phyloP scores from a whole-genome alignment of 225 moss, liverwort and hornwort species.

The Polytrichum commune region DNA sequence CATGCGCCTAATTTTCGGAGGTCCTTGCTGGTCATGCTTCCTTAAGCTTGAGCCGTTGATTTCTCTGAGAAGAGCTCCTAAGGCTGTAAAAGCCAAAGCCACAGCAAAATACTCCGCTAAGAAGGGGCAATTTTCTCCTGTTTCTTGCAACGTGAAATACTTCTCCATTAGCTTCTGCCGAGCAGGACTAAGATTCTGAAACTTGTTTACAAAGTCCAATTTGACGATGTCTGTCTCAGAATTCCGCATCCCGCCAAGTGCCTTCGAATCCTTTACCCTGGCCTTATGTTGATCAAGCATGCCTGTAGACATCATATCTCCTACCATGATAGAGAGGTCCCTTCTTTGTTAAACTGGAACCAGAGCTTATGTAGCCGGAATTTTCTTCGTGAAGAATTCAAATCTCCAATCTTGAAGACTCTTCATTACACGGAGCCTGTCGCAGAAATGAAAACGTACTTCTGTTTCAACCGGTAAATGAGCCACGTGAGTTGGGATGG shows the following conservation, averaged over 20 bases:
- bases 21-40: not conserved
- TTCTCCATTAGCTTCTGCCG: conserved; percentile 54
- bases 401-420: not conserved
- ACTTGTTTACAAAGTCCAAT: conserved; percentile 33
- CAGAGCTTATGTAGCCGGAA: not conserved
- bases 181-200: conserved; percentile 42
- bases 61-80: conserved; percentile 51
- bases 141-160: conserved; percentile 42
- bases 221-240: not conserved
- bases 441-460: not conserved
- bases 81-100: conserved; percentile 48
- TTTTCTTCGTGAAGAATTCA: not conserved
- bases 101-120: conserved; percentile 57
- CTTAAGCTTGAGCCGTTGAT: conserved; percentile 15
- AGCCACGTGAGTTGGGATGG: not conserved
- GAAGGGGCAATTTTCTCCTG: conserved; percentile 36
- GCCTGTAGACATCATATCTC: not conserved
- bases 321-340: not conserved
- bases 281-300: not conserved
- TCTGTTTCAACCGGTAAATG: not conserved
- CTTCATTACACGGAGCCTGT: not conserved
- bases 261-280: conserved; percentile 7
- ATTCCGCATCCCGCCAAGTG: not conserved
- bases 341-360: not conserved
- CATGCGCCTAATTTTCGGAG: conserved; percentile 7